These are phyloP conservation scores for Colletotrichum neosansevieriae DNA, from an alignment of 2,329 filamentous ascomycete genomes.

Conservation along the genomic window DNA sequence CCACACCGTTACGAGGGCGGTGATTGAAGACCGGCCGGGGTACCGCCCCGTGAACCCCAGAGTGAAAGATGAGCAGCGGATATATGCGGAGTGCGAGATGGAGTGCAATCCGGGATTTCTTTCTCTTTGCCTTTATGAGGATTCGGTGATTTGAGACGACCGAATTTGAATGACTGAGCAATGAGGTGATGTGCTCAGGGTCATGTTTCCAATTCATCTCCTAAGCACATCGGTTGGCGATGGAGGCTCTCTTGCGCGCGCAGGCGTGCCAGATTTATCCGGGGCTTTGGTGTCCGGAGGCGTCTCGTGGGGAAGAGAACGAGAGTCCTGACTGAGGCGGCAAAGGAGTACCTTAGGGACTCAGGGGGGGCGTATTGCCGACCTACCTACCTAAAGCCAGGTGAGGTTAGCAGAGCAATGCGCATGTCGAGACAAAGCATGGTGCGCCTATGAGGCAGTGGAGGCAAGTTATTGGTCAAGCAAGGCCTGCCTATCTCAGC, in stretches of 20 bases:
- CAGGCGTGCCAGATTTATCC: background rate
- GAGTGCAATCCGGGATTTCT: conserved; percentile 1
- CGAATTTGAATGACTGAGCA: background rate
- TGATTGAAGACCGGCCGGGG: conserved; percentile 5
- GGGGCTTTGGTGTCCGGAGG: background rate
- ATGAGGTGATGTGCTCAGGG: conserved; percentile 16
- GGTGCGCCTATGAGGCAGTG: background rate
- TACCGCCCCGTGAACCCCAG: background rate
- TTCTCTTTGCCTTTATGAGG: background rate
- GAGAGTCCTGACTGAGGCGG: conserved; percentile 31
- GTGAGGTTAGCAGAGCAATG: too few relatives aligned
- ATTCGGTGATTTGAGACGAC: background rate
- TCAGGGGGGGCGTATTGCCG: background rate
- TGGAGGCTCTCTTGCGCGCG: conserved; percentile 8
- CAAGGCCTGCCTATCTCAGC: too few relatives aligned
- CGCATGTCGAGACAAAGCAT: background rate
- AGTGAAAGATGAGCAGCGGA: background rate
- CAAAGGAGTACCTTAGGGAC: background rate
- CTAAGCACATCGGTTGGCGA: background rate
- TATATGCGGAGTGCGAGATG: conserved; percentile 2
- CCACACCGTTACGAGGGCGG: conserved; percentile 16
- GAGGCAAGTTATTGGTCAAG: too few relatives aligned
- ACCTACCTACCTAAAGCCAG: too few relatives aligned
- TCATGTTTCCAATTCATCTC: background rate
- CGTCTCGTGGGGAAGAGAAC: conserved; percentile 2